These are phyloP conservation scores for Schwanniomyces yamadae DNA, from an alignment of 805 yeast genomes.

Conservation along the genomic window DNA sequence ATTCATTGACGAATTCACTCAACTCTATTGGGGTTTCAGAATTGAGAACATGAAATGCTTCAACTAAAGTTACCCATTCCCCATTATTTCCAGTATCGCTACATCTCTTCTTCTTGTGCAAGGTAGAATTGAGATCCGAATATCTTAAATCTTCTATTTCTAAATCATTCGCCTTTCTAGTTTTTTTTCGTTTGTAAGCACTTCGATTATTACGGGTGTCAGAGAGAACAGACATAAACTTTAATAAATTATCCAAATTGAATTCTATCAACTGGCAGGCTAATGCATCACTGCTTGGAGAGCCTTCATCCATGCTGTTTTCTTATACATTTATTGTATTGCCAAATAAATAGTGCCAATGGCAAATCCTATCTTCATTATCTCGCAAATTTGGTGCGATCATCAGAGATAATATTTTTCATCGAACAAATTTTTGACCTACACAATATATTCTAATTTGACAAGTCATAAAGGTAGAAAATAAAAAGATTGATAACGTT, in stretches of 20 bases:
- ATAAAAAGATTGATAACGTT: no score
- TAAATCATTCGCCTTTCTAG: constrained; percentile 7
- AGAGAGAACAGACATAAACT: constrained; percentile 5
- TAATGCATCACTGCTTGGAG: no score
- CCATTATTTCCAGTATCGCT: constrained; percentile 4
- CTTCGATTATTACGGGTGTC: constrained; percentile 1
- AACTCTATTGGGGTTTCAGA: constrained; percentile 11
- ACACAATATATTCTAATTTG: no score
- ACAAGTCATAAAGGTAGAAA: no score
- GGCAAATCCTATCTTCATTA: no score
- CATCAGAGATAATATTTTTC: no score
- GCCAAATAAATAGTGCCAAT: no score
- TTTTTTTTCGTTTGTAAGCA: constrained; percentile 9
- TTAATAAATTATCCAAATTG: constrained; percentile 11
- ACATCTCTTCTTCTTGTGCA: constrained; percentile 5
- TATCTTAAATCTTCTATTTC: constrained; percentile 17
- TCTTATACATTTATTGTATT: no score
- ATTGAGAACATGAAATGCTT: constrained; percentile 9
- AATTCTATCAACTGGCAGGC: constrained; percentile 14
- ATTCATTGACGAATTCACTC: constrained; percentile 1
- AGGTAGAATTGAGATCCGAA: constrained; percentile 12
- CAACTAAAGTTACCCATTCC: constrained; percentile 12
- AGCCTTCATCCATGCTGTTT: no score
- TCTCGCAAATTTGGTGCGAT: no score
- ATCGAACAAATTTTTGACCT: no score